Evolutionary conservation across 1,284 basidiomycete genomes (phyloP), one percentile per base, ranked within the genome.

Genomic region (Pisolithus thermaeus): DNA sequence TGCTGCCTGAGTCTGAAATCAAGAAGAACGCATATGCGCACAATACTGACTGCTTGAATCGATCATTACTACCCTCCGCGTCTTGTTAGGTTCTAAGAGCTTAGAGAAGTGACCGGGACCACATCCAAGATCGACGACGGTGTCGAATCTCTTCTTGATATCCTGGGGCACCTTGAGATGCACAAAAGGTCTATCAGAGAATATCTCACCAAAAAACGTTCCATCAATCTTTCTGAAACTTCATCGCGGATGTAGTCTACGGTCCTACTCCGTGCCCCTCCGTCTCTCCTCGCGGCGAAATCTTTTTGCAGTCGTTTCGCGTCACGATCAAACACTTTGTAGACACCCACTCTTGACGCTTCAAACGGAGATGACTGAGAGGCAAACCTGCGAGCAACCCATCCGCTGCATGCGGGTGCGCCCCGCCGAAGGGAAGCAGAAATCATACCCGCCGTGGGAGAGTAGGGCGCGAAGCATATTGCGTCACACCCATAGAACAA

Each of bases 221-320:
- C 96, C 62, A 92, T 81, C 75, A 99, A 78, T 57, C 89, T 80
- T 60, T 95, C 90, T 7, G 95, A 93, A 3, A 96, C 84, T 63
- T 95, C 93, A 52, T 92, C 82, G 28, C 92, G 81, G 20, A 99
- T 75, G 68, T 99, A 99, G 74, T 99, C 97, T 0, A 97, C 92
- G 0, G 83, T 80, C 56, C 84, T 77, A 61, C 85, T 93, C 41
- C 77, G 75, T 28, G 71, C 67, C 12, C 83, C 83, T 32, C 71
- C 78, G 43, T 80, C 78, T 46, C 73, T 77, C 42, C 62, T 53
- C 2, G 81, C 90, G 1, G 93, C 87, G 11, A 84, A 77, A 64
- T 96, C 84, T 61, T 83, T 86, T 69, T 99, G 96, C 9, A 81
- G 64, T 36, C 73, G 76, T 71, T 99, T 99, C n/a, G 77, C 83